These are phyloP conservation scores for Penicillium polonicum DNA, from an alignment of 2,329 filamentous ascomycete genomes.

Conservation along the genomic window DNA sequence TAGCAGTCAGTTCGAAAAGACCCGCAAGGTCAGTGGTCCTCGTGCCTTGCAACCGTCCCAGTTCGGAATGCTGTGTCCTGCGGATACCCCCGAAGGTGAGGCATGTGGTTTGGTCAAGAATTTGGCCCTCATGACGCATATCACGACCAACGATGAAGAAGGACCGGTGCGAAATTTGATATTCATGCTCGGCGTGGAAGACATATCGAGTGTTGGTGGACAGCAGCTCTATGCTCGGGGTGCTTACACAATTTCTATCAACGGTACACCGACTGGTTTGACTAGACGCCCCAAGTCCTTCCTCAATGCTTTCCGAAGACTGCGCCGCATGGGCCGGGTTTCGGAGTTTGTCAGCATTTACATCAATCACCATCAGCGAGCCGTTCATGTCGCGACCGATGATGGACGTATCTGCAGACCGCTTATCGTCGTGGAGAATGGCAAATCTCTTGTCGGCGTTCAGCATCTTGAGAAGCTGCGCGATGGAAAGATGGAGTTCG, in stretches of 20 bases:
- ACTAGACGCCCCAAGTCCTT: slow-evolving; percentile 86
- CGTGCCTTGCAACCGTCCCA: slow-evolving; percentile 95
- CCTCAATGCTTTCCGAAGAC: slow-evolving; percentile 76
- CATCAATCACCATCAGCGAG: slow-evolving; percentile 87
- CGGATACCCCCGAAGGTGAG: slow-evolving; percentile 97
- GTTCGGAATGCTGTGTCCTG: slow-evolving; percentile 96
- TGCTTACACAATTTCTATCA: slow-evolving; percentile 88
- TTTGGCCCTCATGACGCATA: slow-evolving; percentile 96
- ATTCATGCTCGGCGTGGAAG: slow-evolving; percentile 79
- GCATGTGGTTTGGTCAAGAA: slow-evolving; percentile 98
- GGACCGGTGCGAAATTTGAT: slow-evolving; percentile 83
- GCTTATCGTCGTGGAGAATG: slow-evolving; percentile 90
- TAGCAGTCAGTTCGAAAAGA: slow-evolving; percentile 98
- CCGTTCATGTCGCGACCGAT: slow-evolving; percentile 93
- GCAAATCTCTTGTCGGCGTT: slow-evolving; percentile 73
- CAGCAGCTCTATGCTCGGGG: slow-evolving; percentile 82
- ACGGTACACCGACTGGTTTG: slow-evolving; percentile 88
- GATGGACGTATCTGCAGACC: slow-evolving; percentile 95
- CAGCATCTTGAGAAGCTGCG: slow-evolving; percentile 79
- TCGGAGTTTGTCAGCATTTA: slow-evolving; percentile 97
- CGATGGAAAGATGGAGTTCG: slow-evolving; percentile 81
- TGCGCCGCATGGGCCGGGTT: slow-evolving; percentile 84
- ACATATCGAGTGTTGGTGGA: slow-evolving; percentile 76
- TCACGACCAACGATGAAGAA: slow-evolving; percentile 94
- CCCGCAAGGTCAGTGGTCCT: slow-evolving; percentile 90